Evolutionary conservation across 78 protist species (phyloP).

Genomic region (Bodo saltans): DNA sequence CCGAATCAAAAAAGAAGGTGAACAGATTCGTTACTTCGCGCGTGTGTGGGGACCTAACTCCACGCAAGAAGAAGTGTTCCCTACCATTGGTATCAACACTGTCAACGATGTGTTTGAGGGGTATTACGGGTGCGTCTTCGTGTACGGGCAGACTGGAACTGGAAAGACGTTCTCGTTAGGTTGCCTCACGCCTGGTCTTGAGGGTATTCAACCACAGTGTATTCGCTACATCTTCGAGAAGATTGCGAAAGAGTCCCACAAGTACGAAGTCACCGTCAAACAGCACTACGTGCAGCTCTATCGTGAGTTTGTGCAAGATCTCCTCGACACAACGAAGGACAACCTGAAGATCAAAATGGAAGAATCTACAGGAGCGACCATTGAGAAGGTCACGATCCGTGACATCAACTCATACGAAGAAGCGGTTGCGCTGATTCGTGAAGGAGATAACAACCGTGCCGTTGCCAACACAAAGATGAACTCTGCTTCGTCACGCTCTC

Average conservation of each 20-base stretch:
- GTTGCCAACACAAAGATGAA: constrained; percentile 65
- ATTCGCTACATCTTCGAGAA: constrained; percentile 4
- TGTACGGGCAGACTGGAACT: constrained; percentile 45
- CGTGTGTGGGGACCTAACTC: constrained; percentile 16
- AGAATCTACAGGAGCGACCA: not conserved
- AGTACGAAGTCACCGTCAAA: constrained; percentile 29
- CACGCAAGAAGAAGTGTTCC: constrained; percentile 21
- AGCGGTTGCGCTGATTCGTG: constrained; percentile 41
- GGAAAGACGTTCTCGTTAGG: constrained; percentile 41
- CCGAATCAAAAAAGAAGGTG: constrained; percentile 5
- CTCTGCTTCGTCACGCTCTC: constrained; percentile 50
- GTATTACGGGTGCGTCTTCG: constrained; percentile 24
- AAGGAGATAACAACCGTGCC: constrained; percentile 49
- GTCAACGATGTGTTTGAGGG: constrained; percentile 33
- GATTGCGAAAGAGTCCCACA: constrained; percentile 2
- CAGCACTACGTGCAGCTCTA: constrained; percentile 61
- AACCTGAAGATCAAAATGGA: not conserved
- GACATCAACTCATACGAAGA: constrained; percentile 43
- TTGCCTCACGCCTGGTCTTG: not conserved
- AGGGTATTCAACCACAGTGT: constrained; percentile 30
- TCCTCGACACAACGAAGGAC: constrained; percentile 49
- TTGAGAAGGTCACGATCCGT: not conserved
- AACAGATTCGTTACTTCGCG: not conserved
- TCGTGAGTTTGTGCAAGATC: constrained; percentile 63
- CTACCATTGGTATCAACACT: not conserved